phyloP scores from a whole-genome alignment of 768 basidiomycete genomes.

The Lactifluus subvellereus region DNA sequence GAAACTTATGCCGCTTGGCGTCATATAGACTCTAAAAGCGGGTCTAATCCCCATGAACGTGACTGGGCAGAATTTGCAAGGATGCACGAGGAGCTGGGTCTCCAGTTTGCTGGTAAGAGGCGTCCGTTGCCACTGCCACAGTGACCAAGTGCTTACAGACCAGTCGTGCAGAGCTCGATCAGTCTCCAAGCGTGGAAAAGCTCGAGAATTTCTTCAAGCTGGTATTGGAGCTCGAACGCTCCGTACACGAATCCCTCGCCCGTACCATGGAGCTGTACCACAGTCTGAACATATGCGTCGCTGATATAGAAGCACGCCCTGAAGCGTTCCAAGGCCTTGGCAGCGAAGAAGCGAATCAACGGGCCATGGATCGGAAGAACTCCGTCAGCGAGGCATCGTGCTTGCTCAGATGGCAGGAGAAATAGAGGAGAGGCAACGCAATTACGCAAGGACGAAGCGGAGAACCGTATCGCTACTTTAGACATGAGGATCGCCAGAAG shows the following conservation, averaged over 20 bases:
- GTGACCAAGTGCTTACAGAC: background rate
- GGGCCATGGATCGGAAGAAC: background rate
- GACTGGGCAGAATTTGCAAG: background rate
- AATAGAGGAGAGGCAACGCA: background rate
- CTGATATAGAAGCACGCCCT: conserved; percentile 2
- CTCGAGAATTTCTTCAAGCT: background rate
- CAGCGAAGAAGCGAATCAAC: background rate
- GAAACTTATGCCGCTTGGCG: background rate
- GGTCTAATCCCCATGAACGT: background rate
- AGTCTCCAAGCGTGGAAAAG: background rate
- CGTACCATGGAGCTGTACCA: background rate
- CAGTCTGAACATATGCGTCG: background rate
- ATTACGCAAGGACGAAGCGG: background rate
- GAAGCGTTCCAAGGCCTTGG: background rate
- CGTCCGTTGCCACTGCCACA: too few species aligned
- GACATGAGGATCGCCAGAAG: background rate
- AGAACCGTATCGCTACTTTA: background rate
- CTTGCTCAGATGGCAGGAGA: background rate
- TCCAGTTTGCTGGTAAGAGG: background rate
- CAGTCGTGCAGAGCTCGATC: background rate
- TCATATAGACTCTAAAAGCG: background rate
- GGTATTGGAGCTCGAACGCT: background rate
- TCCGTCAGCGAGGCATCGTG: background rate
- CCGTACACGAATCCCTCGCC: background rate
- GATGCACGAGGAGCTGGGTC: background rate